A percentile compares a stretch with the other conserved stretches of the same genome.
Evolutionary conservation across 495 filamentous ascomycete genomes (phyloP).

Genomic region (Podospora fimiseda): DNA sequence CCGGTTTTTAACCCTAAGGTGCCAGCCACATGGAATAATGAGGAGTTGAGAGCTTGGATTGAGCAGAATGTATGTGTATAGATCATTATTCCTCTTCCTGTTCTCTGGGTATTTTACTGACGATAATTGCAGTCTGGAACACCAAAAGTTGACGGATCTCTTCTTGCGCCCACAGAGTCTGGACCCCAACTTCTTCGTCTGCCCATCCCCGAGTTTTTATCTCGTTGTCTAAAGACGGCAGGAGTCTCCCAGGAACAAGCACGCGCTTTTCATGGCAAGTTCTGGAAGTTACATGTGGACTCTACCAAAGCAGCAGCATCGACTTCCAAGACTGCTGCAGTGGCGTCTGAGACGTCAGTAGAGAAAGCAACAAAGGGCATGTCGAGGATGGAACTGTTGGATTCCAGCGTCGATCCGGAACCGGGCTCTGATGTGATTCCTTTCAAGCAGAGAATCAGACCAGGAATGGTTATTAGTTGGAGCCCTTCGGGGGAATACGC

Average conservation of each 20-base stretch:
- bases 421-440: conserved; percentile 8
- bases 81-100: neutral
- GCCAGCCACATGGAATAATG: conserved; percentile 20
- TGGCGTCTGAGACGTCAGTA: neutral
- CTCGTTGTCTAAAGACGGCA: conserved; percentile 18
- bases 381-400: conserved; percentile 5
- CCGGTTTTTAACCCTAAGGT: conserved; percentile 7
- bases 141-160: conserved; percentile 7
- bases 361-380: neutral
- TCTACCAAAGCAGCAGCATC: conserved; percentile 11
- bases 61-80: conserved; percentile 9
- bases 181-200: conserved; percentile 22
- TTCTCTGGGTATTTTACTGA: neutral
- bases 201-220: conserved; percentile 15
- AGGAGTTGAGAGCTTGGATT: conserved; percentile 17
- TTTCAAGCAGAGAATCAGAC: conserved; percentile 26
- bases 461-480: conserved; percentile 29
- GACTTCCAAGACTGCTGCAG: neutral
- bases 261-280: conserved; percentile 27
- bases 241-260: conserved; percentile 24
- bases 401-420: conserved; percentile 15
- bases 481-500: neutral
- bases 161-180: conserved; percentile 20
- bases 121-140: conserved; percentile 13
- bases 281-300: conserved; percentile 30